These are phyloP conservation scores for Populus davidiana DNA, from an alignment of 345 rosid genomes.

Conservation along the genomic window DNA sequence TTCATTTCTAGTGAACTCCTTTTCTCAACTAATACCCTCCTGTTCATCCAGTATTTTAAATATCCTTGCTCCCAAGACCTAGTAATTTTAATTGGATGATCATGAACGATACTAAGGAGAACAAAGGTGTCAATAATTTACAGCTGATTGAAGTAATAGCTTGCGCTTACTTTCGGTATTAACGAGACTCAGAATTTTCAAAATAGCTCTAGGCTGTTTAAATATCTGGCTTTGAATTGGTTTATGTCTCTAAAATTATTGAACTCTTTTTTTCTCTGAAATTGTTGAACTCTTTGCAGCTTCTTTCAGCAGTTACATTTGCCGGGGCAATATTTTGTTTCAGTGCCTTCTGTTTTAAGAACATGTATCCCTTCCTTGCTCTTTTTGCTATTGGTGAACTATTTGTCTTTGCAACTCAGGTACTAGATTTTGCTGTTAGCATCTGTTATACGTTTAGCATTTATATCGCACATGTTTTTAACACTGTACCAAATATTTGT, in stretches of 20 bases:
- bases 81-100: neutral
- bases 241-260: neutral
- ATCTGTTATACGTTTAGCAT: neutral
- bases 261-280: neutral
- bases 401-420: constrained; percentile 89
- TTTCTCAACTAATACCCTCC: neutral
- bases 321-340: constrained; percentile 79
- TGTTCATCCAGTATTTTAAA: neutral
- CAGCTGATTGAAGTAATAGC: neutral
- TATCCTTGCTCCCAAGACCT: too few relatives aligned
- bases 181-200: neutral
- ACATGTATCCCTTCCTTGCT: constrained; percentile 78
- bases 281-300: constrained; percentile 46
- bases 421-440: constrained; percentile 15
- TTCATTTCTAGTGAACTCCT: neutral
- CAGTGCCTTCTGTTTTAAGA: constrained; percentile 73
- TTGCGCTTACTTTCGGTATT: neutral
- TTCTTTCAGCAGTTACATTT: constrained; percentile 68
- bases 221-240: neutral
- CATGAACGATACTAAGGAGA: neutral
- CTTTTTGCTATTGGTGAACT: constrained; percentile 82
- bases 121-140: neutral
- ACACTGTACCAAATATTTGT: neutral
- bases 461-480: neutral
- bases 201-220: neutral